These are phyloP conservation scores for Wickerhamiella parazyma DNA, from an alignment of 805 yeast species.

Conservation along the genomic window DNA sequence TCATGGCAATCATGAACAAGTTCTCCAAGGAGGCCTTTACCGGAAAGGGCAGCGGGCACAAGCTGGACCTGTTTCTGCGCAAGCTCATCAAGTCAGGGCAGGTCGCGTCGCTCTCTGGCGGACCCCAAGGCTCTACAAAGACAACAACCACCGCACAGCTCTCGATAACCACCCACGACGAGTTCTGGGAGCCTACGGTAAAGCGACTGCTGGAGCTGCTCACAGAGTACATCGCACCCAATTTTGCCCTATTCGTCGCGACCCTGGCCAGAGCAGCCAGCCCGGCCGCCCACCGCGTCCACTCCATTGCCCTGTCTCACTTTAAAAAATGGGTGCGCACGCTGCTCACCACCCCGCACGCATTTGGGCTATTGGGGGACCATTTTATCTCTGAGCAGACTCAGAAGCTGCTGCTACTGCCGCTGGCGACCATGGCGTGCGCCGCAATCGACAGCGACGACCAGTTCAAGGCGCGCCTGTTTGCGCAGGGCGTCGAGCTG, in stretches of 20 bases:
- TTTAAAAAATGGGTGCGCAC: slow-evolving; percentile 11
- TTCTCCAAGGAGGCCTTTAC: slow-evolving; percentile 13
- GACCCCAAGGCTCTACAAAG: not conserved
- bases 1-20: slow-evolving; percentile 16
- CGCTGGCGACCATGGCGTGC: slow-evolving; percentile 12
- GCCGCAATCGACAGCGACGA: slow-evolving; percentile 7
- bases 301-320: slow-evolving; percentile 17
- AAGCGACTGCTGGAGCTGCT: not conserved
- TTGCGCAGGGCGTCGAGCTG: not conserved
- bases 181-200: slow-evolving; percentile 4
- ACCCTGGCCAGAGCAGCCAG: not conserved
- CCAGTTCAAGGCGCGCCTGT: not conserved
- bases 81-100: not conserved
- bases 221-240: slow-evolving; percentile 13
- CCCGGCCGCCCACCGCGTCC: not conserved
- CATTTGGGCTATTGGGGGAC: slow-evolving; percentile 16
- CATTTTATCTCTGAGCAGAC: slow-evolving; percentile 17
- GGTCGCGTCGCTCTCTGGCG: not conserved
- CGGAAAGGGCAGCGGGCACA: slow-evolving; percentile 11
- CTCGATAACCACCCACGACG: slow-evolving; percentile 2
- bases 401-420: slow-evolving; percentile 16
- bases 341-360: slow-evolving; percentile 17
- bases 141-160: not conserved
- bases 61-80: slow-evolving; percentile 10
- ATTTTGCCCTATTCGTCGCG: slow-evolving; percentile 14